A percentile compares a stretch with the other conserved stretches of the same genome.
phyloP scores from a whole-genome alignment of 2,329 filamentous ascomycete genomes.

The Phialophora macrospora region DNA sequence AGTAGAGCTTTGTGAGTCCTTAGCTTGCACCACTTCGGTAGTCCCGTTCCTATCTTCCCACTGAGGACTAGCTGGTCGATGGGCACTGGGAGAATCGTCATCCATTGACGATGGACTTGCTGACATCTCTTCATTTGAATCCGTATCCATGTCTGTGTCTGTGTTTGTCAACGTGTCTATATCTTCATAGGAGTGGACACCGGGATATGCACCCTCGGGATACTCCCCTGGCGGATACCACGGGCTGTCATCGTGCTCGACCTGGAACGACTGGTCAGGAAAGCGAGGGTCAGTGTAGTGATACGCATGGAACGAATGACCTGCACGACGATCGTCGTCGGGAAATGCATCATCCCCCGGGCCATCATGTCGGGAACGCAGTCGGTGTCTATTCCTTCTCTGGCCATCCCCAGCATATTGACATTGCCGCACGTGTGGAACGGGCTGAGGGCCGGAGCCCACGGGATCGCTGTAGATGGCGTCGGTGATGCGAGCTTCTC shows the following conservation, averaged over 20 bases:
- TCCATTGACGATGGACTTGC: background rate
- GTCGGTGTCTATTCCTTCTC: background rate
- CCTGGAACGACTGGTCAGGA: background rate
- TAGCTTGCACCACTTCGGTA: background rate
- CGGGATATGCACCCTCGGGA: background rate
- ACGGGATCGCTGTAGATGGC: background rate
- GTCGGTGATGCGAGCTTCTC: background rate
- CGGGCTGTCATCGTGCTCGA: background rate
- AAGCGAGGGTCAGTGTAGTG: slow-evolving; percentile 1
- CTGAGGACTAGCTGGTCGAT: background rate
- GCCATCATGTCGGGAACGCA: background rate
- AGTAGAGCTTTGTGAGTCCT: background rate
- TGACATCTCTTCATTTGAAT: background rate
- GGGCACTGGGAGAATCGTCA: background rate
- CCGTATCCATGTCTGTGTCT: background rate
- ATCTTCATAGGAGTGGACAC: background rate
- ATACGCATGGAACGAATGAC: background rate
- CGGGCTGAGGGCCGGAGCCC: background rate
- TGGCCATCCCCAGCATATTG: background rate
- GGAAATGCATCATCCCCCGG: background rate
- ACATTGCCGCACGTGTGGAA: background rate
- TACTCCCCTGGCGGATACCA: background rate
- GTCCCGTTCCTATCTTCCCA: background rate
- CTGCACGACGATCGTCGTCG: background rate
- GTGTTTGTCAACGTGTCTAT: too few relatives aligned